Evolutionary conservation across 1,139 yeast species (phyloP).

Genomic region (Hansenula lynferdii): DNA sequence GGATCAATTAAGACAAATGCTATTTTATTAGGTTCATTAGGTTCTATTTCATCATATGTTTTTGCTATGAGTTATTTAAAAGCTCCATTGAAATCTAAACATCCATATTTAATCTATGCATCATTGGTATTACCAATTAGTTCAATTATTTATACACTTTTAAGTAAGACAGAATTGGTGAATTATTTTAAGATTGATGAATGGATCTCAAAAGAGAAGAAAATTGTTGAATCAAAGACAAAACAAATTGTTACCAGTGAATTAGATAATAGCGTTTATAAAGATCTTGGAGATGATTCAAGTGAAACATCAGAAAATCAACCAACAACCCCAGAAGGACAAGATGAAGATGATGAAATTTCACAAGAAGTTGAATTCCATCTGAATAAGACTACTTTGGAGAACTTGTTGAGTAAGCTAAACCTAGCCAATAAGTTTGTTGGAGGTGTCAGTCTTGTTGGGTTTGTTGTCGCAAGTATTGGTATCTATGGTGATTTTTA

Average conservation of each 20-base stretch:
- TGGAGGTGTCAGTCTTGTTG: conserved; percentile 13
- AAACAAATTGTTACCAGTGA: conserved; percentile 16
- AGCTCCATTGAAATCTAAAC: conserved; percentile 26
- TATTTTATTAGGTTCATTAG: conserved; percentile 20
- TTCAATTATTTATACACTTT: conserved; percentile 10
- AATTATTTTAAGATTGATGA: conserved; percentile 10
- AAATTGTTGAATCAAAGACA: neutral
- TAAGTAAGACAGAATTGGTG: conserved; percentile 7
- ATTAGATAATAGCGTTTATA: conserved; percentile 22
- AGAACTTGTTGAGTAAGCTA: conserved; percentile 9
- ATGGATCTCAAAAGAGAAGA: conserved; percentile 1
- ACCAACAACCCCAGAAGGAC: conserved; percentile 14
- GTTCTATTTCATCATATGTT: conserved; percentile 24
- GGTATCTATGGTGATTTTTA: conserved; percentile 21
- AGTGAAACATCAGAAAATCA: neutral
- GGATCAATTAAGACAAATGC: conserved; percentile 20
- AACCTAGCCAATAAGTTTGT: conserved; percentile 14
- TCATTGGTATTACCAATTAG: conserved; percentile 27
- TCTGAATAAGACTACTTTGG: conserved; percentile 13
- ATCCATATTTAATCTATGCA: conserved; percentile 31
- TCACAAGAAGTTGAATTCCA: conserved; percentile 21
- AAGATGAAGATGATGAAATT: conserved; percentile 18
- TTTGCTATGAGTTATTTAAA: conserved; percentile 27
- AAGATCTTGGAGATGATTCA: conserved; percentile 19
- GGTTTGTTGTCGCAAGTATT: conserved; percentile 19